These are phyloP conservation scores for Xylaria sp. DNA, from an alignment of 2,329 filamentous ascomycete genomes.

Conservation along the genomic window DNA sequence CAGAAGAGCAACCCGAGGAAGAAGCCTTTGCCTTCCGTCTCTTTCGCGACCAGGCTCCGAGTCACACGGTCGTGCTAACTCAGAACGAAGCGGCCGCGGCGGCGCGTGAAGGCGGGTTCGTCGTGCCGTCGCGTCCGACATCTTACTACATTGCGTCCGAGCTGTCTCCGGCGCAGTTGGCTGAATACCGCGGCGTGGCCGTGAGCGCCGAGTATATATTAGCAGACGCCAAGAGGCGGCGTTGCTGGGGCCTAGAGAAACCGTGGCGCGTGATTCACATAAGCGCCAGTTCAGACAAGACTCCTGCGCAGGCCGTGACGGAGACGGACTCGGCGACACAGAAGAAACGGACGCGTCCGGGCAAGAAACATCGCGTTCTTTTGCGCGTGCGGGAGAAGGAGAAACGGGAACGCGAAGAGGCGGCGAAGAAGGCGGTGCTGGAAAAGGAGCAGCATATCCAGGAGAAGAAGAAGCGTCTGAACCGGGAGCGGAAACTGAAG, in stretches of 20 bases:
- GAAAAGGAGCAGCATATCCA: conserved; percentile 52
- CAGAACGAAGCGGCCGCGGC: conserved; percentile 37
- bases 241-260: conserved; percentile 54
- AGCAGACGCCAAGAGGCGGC: conserved; percentile 36
- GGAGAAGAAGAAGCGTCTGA: conserved; percentile 59
- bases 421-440: conserved; percentile 35
- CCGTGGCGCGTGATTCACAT: conserved; percentile 54
- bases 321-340: conserved; percentile 8
- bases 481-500: conserved; percentile 55
- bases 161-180: conserved; percentile 34
- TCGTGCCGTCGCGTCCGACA: conserved; percentile 38
- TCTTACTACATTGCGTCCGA: conserved; percentile 46
- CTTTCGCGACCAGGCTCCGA: conserved; percentile 44
- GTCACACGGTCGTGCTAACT: conserved; percentile 47
- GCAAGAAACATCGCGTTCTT: conserved; percentile 55
- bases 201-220: conserved; percentile 50
- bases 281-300: conserved; percentile 30
- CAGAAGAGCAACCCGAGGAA: conserved; percentile 24
- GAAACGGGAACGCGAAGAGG: conserved; percentile 38
- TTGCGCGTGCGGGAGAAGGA: conserved; percentile 42
- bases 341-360: conserved; percentile 37
- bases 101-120: conserved; percentile 37
- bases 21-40: conserved; percentile 54
- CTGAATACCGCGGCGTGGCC: conserved; percentile 42
- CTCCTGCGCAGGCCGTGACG: background rate